Base-by-base conservation (phyloP, 768 basidiomycete genomes). In the Pulveroboletus sp. region DNA sequence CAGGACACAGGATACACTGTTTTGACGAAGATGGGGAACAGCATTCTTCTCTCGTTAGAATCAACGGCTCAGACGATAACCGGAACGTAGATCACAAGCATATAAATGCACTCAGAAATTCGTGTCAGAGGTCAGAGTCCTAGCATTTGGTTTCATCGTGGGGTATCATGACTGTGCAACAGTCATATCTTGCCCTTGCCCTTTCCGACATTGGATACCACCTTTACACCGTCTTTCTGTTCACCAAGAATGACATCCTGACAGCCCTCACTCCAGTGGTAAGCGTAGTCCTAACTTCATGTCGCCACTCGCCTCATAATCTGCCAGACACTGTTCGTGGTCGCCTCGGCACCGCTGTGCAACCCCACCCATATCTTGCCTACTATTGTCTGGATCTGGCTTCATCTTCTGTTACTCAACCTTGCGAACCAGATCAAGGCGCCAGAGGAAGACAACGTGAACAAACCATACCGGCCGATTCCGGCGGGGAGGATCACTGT, bases 211-310 rank as follows among this genome's bases (percentile, higher is more conserved):
- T 66, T 26, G 30, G 18, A 46, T 59, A 59, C 35, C 51, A 65
- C 39, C 49, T 67, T 27, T 61, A 66, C 40, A 69, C 63, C n/a
- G 30, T 69, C 27, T 72, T 69, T 47, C 69, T 75, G 30, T 77
- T 78, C 63, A 73, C 69, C 21, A 70, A 71, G 53, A 71, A 75
- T 13, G 78, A 79, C 54, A 67, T 76, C 53, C 66, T 73, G 47
- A 77, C 76, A 0, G 74, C 71, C 4, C 46, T 79, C 4, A 58
- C 78, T 30, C 78, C 78, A 2, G 71, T 77, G 49, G 78, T 78
- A 51, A 52, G 75, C 58, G 31, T 9, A 4, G 2, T 5, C 0
- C n/a, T 15, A 3, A n/a, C 9, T 39, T 6, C 0, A 15, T 2
- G 14, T 39, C 27, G 1, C 3, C 15, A 11, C 56, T 56, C 42